Evolutionary conservation across 2,329 filamentous ascomycete genomes (phyloP).

Genomic region (Scleromitrula shiraiana): DNA sequence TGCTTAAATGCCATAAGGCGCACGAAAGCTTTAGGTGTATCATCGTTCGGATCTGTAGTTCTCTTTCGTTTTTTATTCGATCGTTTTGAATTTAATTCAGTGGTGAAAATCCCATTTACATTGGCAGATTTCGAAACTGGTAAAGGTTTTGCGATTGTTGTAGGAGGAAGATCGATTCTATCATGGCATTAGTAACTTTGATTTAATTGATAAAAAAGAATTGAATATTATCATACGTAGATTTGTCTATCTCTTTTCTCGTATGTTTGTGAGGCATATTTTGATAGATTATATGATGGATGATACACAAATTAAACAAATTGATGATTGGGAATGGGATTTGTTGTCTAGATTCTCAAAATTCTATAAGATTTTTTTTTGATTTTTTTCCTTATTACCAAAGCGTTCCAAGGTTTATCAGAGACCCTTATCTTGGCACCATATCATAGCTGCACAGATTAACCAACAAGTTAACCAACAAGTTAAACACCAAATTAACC

Average conservation of each 20-base stretch:
- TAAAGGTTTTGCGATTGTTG: constrained; percentile 50
- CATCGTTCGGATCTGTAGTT: constrained; percentile 44
- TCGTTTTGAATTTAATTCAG: constrained; percentile 26
- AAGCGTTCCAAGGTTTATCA: background rate
- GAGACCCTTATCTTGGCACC: background rate
- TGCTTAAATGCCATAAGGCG: constrained; percentile 70
- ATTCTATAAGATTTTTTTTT: background rate
- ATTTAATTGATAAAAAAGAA: background rate
- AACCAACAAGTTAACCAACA: too few species aligned
- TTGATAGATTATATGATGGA: background rate
- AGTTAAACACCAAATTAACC: too few species aligned
- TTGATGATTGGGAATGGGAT: background rate
- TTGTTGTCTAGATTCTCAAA: background rate
- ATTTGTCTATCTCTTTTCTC: constrained; percentile 49
- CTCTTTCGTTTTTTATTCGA: constrained; percentile 38
- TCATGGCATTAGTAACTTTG: constrained; percentile 24
- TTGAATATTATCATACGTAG: constrained; percentile 37
- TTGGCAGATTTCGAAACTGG: constrained; percentile 40
- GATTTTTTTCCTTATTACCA: background rate
- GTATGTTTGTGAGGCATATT: constrained; percentile 85
- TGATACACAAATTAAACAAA: background rate
- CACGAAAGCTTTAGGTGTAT: constrained; percentile 82
- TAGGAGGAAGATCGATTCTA: constrained; percentile 45
- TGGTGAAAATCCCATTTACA: constrained; percentile 31
- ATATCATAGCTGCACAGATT: too few species aligned